A percentile compares a stretch with the other conserved stretches of the same genome.
phyloP scores from a whole-genome alignment of 495 filamentous ascomycete genomes.

The Penicillium atrosanguineum region DNA sequence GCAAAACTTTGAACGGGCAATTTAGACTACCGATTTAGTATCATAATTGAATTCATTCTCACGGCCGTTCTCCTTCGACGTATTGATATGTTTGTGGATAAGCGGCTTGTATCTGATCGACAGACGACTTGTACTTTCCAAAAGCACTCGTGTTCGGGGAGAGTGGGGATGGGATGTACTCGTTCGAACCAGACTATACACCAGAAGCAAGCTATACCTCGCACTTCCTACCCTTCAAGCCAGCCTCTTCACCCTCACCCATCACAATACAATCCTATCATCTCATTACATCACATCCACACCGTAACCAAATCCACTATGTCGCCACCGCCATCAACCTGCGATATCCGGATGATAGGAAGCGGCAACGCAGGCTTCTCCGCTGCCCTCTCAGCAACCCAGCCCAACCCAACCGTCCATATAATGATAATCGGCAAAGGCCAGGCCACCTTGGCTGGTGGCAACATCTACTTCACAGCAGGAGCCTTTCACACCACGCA shows the following conservation, averaged over 20 bases:
- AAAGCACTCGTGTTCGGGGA: background rate
- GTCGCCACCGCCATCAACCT: constrained; percentile 19
- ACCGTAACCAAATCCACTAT: background rate
- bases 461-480: constrained; percentile 56
- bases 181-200: background rate
- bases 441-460: constrained; percentile 45
- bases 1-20: constrained; percentile 10
- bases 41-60: constrained; percentile 7
- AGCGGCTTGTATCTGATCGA: no score
- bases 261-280: background rate
- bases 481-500: constrained; percentile 51
- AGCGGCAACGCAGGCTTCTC: constrained; percentile 59
- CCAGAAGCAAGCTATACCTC: background rate
- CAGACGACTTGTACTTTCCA: no score
- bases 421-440: constrained; percentile 52
- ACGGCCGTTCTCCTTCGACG: background rate
- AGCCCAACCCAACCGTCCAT: constrained; percentile 27
- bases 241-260: no score
- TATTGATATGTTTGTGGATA: no score
- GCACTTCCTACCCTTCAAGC: background rate
- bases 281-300: background rate
- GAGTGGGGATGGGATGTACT: background rate
- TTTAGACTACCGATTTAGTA: constrained; percentile 23
- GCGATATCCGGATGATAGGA: constrained; percentile 55
- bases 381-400: constrained; percentile 48